Evolutionary conservation across 202 grass and related monocot species (phyloP), one percentile per base, ranked within the genome.

Genomic region (Schoenoplectus triqueter): DNA sequence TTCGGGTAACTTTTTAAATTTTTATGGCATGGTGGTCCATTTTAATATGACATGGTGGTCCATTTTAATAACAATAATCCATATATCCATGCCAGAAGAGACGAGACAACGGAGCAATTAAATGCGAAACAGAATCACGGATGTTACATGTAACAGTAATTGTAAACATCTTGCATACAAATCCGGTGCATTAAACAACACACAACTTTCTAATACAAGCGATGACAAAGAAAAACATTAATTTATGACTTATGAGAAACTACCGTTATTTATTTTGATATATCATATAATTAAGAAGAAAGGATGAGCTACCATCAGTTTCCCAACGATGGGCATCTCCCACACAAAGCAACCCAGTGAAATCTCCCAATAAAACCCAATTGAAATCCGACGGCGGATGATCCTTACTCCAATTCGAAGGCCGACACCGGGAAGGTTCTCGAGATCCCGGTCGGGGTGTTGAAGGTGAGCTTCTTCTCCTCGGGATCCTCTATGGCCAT

Each of bases 401-500:
- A 66, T 66, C 14, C 48, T 69, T 59, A 66, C 49, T 88, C 85
- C 72, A 92, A 88, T 31, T 54, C 92, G 51, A 97, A 97, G 68
- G 92, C 94, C 0, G 89, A 41, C 48, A 85, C 92, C 0, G 94
- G 94, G 89, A 74, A 97, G 47, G 90, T 91, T 84, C 92, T 84
- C 0, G 89, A 79, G 18, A 97, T 68, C 0, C 95, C 91, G 0
- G 96, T 82, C 20, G 88, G 78, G 2, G 96, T 94, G 86, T 92
- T 94, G 84, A 99, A 95, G 54, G 81, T 91, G 90, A 99, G 93
- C 80, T 90, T 93, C 84, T 85, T 86, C 9, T 0, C 45, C 42
- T 95, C 91, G 1, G 88, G 84, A 77, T 92, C 90, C 0, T 92
- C 90, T 65, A 95, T 5, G 84, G 17, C 86, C 91, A 99, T 95